phyloP scores from a whole-genome alignment of 345 rosid genomes.

The Eucalyptus cloeziana region DNA sequence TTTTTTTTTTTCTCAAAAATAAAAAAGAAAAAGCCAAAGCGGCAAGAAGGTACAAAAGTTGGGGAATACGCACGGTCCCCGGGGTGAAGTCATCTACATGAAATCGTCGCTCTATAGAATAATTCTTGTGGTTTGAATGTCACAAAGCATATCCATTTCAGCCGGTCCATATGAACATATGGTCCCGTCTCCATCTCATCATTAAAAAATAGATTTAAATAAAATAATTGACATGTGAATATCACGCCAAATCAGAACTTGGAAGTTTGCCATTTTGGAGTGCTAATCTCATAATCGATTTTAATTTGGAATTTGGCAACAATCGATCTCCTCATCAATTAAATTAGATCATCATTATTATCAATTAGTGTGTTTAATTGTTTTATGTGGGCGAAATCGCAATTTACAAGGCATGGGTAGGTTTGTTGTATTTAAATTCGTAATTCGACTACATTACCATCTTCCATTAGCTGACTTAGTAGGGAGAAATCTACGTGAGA shows the following conservation, averaged over 20 bases:
- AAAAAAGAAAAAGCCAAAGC: neutral
- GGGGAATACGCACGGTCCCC: neutral
- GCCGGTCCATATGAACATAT: neutral
- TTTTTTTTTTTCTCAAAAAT: neutral
- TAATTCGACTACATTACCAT: too few relatives aligned
- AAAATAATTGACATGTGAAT: neutral
- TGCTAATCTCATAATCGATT: neutral
- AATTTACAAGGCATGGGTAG: neutral
- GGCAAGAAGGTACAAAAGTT: neutral
- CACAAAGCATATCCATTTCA: neutral
- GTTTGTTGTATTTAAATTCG: neutral
- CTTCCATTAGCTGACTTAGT: too few relatives aligned
- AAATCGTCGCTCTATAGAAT: neutral
- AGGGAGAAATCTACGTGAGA: too few relatives aligned
- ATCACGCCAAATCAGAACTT: neutral
- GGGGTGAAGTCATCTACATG: neutral
- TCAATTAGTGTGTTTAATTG: neutral
- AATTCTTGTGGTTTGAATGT: neutral
- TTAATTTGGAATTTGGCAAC: neutral
- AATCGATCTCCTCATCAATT: neutral
- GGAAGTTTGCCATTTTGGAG: neutral
- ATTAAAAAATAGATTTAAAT: neutral
- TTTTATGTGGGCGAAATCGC: neutral
- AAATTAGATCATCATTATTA: fast-evolving
- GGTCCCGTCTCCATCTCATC: neutral